Evolutionary conservation across 768 basidiomycete genomes (phyloP).

Genomic region (Hysterangium stoloniferum): DNA sequence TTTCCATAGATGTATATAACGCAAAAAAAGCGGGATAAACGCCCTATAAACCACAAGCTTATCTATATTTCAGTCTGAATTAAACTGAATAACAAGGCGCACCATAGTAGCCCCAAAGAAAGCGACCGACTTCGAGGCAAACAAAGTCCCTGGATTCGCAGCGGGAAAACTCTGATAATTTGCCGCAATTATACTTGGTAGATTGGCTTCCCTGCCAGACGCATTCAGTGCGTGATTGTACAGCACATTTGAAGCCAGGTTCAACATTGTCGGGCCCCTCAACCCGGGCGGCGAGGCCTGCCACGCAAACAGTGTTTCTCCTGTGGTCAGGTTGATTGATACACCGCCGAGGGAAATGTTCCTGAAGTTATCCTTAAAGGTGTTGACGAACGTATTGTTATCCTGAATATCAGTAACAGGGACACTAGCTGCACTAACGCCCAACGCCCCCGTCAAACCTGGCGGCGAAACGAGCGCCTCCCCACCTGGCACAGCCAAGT

Average conservation of each 20-base stretch:
- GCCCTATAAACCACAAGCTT: conserved; percentile 31
- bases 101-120: conserved; percentile 75
- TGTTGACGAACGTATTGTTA: conserved; percentile 51
- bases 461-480: conserved; percentile 48
- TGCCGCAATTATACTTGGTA: conserved; percentile 48
- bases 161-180: conserved; percentile 53
- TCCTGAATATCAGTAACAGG: conserved; percentile 37
- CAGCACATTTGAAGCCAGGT: conserved; percentile 58
- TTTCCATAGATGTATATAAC: conserved; percentile 68
- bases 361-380: conserved; percentile 42
- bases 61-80: not conserved
- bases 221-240: conserved; percentile 55
- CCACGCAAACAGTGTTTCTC: conserved; percentile 59
- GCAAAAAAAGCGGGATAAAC: conserved; percentile 80
- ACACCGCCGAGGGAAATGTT: conserved; percentile 62
- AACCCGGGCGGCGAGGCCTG: conserved; percentile 55
- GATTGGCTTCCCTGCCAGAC: conserved; percentile 29
- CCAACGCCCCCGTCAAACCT: conserved; percentile 38
- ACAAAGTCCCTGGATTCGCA: conserved; percentile 45
- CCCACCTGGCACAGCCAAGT: conserved; percentile 26
- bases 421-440: conserved; percentile 30
- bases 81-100: no score
- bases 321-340: conserved; percentile 46
- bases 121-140: conserved; percentile 62
- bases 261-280: conserved; percentile 54